Conservation (phyloP, 176 grass and related monocot genomes). For the Elymus sibiricus region DNA sequence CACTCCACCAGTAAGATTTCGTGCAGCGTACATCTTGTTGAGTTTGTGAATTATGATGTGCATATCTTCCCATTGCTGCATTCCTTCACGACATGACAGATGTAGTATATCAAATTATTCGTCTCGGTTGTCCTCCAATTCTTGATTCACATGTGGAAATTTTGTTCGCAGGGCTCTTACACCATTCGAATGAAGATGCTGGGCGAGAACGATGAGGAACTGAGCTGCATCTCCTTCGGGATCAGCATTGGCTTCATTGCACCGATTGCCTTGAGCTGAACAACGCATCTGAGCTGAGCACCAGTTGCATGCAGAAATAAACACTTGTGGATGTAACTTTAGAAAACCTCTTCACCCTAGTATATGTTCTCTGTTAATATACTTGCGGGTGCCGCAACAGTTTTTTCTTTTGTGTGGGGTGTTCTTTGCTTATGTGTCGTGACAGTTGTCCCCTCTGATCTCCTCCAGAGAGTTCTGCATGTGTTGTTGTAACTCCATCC, state of each 20-base stretch:
- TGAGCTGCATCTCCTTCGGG: background rate
- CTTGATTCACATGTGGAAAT: background rate
- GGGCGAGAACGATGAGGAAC: background rate
- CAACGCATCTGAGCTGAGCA: too few relatives aligned
- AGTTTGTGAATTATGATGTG: background rate
- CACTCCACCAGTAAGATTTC: constrained; percentile 53
- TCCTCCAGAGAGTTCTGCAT: too few relatives aligned
- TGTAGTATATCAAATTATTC: background rate
- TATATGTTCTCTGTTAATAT: background rate
- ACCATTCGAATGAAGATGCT: constrained; percentile 65
- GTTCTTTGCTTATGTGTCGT: too few relatives aligned
- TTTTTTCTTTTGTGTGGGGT: too few relatives aligned
- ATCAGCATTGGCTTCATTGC: background rate
- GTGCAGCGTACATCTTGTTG: background rate
- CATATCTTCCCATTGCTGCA: background rate
- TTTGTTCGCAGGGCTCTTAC: constrained; percentile 58
- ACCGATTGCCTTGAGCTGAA: background rate
- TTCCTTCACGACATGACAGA: background rate
- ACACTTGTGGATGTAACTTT: background rate
- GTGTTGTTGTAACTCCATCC: too few relatives aligned
- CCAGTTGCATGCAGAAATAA: background rate
- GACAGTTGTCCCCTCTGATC: too few relatives aligned
- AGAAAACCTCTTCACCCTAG: background rate
- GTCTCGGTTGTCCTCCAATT: background rate
- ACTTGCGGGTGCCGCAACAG: too few relatives aligned